A percentile compares a stretch with the other conserved stretches of the same genome.
phyloP scores from a whole-genome alignment of 345 rosid species.

The Noccaea bulbosa region DNA sequence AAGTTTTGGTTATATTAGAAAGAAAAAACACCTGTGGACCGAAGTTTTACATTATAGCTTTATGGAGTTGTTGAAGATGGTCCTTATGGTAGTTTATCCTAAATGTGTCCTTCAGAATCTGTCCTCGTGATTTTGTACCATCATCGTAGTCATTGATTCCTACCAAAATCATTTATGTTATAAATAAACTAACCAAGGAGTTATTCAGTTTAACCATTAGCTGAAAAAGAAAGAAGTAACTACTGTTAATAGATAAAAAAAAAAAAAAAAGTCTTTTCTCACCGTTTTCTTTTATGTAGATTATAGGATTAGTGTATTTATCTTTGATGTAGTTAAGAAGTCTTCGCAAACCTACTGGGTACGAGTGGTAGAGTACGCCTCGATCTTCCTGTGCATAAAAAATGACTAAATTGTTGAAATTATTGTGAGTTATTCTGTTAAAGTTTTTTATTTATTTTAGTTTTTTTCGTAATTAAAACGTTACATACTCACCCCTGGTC shows the following conservation, averaged over 20 bases:
- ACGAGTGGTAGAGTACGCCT: neutral
- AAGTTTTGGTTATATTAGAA: too few relatives aligned
- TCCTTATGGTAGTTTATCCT: slow-evolving; percentile 33
- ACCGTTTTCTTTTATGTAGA: slow-evolving; percentile 62
- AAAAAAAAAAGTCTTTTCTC: neutral
- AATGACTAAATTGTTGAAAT: neutral
- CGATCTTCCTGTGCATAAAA: slow-evolving; percentile 5
- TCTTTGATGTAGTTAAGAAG: slow-evolving; percentile 42
- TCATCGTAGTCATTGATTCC: slow-evolving; percentile 31
- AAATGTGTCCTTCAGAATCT: slow-evolving; percentile 35
- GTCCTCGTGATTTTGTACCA: slow-evolving; percentile 32
- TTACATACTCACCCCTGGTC: slow-evolving; percentile 30
- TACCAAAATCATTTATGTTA: neutral
- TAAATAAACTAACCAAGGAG: neutral
- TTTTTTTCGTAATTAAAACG: neutral
- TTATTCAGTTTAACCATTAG: neutral
- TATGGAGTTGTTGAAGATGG: slow-evolving; percentile 40
- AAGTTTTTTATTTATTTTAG: neutral
- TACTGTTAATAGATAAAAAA: neutral
- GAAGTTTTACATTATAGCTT: slow-evolving; percentile 40
- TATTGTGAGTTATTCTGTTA: neutral
- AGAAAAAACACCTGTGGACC: slow-evolving; percentile 4
- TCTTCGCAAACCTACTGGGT: slow-evolving; percentile 33
- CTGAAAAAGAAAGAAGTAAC: neutral
- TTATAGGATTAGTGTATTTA: slow-evolving; percentile 50